Base-by-base conservation (phyloP, 2,329 filamentous ascomycete genomes). In the Trichoderma gracile region DNA sequence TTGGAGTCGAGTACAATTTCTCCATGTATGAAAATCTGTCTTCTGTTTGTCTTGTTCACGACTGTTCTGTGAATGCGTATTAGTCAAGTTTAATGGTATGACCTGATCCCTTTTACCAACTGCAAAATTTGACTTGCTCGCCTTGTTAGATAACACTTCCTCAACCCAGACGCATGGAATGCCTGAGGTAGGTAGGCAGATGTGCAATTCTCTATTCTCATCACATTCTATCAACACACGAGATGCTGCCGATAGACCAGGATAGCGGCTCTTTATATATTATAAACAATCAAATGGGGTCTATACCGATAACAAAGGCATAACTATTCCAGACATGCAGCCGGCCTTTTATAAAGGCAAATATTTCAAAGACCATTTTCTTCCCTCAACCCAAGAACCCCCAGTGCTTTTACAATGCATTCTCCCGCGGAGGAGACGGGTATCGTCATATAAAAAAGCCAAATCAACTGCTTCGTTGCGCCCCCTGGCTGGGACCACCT, bases 401-500 rank as follows among this genome's bases (percentile, higher is more conserved):
- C 3, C 46, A n/a, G 8, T 27, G 27, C 14, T 38, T 62, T 27
- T 17, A 15, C 21, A 19, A 3, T 61, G 63, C 50, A 50, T 46
- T 56, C 49, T 25, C 46, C 57, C 14, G 15, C 12, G 23, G 23
- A 17, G 52, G 45, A 50, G 33, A 50, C 38, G 61, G 61, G 61
- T 58, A 64, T 57, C 53, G 58, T 56, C 33, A 14, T 52, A 15
- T 33, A 57, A 52, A 50, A 45, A n/a, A 52, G 38, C 45, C 33
- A n/a, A 64, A 23, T 62, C 58, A 42, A 42, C 25, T 52, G 30
- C 42, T 33, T 52, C 30, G 23, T 14, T 38, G 23, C 21, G 42
- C 33, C 23, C 64, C 40, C 10, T 55, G 50, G 15, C 19, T 27
- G 19, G 23, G 62, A 46, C 62, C 50, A 27, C 56, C 45, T 17